phyloP scores from a whole-genome alignment of 148 eudicot species.

The Polygonum aviculare region DNA sequence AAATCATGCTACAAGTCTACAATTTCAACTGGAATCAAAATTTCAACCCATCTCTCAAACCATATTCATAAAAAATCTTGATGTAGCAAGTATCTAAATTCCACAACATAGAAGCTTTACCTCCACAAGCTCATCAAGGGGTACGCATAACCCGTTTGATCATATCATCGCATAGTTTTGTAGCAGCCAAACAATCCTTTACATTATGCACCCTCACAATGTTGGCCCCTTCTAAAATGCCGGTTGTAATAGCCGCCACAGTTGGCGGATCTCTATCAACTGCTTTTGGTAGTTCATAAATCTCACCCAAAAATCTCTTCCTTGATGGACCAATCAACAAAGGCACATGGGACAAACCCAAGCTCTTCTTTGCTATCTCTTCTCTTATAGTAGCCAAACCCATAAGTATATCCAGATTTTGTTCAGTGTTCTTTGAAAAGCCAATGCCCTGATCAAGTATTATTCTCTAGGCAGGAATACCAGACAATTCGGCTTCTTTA shows the following conservation, averaged over 20 bases:
- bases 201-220: conserved; percentile 87
- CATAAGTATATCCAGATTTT: conserved; percentile 57
- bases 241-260: conserved; percentile 57
- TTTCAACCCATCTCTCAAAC: background rate
- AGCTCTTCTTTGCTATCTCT: conserved; percentile 58
- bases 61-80: background rate
- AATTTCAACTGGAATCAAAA: background rate
- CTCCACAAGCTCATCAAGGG: background rate
- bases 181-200: conserved; percentile 59
- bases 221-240: conserved; percentile 74
- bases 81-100: background rate
- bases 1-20: no score
- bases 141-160: conserved; percentile 17
- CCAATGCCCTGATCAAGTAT: conserved; percentile 85
- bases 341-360: conserved; percentile 63
- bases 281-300: conserved; percentile 44
- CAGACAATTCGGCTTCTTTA: conserved; percentile 50
- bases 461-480: conserved; percentile 86
- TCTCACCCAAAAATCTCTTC: conserved; percentile 74
- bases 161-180: conserved; percentile 72
- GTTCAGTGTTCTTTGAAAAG: conserved; percentile 71
- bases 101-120: background rate
- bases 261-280: conserved; percentile 73
- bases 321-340: conserved; percentile 79
- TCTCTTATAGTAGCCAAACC: conserved; percentile 44